phyloP scores from a whole-genome alignment of 2,329 filamentous ascomycete genomes.

The Aspergillus neoniger region DNA sequence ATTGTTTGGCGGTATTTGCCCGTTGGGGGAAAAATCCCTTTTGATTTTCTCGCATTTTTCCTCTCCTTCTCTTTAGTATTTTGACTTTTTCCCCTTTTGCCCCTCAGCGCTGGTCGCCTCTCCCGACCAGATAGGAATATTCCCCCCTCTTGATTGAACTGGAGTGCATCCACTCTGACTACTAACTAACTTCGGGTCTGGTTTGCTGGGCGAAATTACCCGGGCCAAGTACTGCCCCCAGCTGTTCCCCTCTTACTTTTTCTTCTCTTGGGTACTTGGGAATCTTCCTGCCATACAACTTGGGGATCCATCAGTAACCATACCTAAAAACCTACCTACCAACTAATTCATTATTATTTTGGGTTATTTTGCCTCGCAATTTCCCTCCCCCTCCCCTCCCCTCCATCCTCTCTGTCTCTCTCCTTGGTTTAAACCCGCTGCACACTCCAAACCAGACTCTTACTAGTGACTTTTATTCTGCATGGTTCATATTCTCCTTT shows the following conservation, averaged over 20 bases:
- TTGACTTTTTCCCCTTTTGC: conserved; percentile 8
- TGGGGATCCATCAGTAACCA: neutral
- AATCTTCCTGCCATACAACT: neutral
- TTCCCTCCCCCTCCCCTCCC: neutral
- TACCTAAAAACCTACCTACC: neutral
- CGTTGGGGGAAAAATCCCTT: neutral
- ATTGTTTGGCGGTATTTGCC: neutral
- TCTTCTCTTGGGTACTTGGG: neutral
- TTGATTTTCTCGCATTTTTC: neutral
- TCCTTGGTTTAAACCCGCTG: neutral
- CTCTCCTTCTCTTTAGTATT: neutral
- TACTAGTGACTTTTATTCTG: neutral
- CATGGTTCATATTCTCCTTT: conserved; percentile 1
- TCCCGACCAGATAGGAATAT: neutral
- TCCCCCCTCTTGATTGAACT: too few species aligned
- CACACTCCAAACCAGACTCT: too few species aligned
- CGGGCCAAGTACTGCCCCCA: neutral
- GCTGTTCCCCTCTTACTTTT: neutral
- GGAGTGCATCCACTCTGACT: too few species aligned
- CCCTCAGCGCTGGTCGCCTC: conserved; percentile 13
- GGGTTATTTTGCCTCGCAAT: neutral
- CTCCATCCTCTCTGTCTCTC: neutral
- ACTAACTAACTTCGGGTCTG: neutral
- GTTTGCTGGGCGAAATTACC: conserved; percentile 5
- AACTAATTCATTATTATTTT: neutral